These are phyloP conservation scores for Phytopythium oedochilum DNA, from an alignment of 352 stramenopile genomes.

Conservation along the genomic window DNA sequence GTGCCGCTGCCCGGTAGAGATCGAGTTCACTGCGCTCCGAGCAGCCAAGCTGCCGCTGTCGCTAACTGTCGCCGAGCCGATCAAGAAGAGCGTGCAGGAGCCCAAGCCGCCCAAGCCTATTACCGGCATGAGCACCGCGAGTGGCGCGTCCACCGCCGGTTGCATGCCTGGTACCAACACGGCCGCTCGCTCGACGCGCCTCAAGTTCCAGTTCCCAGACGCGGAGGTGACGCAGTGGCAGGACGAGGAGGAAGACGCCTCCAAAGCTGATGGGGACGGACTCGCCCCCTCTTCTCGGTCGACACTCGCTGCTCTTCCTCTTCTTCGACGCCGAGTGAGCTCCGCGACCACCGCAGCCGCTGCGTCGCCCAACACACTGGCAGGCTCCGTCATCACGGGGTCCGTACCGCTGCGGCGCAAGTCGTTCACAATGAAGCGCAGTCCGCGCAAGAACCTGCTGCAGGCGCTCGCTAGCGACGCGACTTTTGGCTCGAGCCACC, in stretches of 20 bases:
- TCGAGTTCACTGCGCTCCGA: background rate
- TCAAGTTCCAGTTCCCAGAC: constrained; percentile 67
- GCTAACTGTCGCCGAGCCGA: constrained; percentile 21
- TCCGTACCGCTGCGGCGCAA: constrained; percentile 45
- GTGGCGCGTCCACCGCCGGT: background rate
- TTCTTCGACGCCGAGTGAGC: background rate
- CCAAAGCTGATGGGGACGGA: background rate
- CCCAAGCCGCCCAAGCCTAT: constrained; percentile 32
- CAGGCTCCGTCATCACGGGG: constrained; percentile 25
- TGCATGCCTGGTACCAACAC: constrained; percentile 5
- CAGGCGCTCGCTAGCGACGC: background rate
- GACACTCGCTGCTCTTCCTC: background rate
- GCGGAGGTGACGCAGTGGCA: constrained; percentile 25
- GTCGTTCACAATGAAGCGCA: constrained; percentile 68
- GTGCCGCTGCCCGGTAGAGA: background rate
- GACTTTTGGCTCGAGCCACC: background rate
- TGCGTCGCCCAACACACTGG: constrained; percentile 8
- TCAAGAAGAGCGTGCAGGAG: constrained; percentile 36
- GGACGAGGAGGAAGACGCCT: constrained; percentile 10
- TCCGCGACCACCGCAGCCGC: constrained; percentile 1
- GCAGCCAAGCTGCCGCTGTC: constrained; percentile 15
- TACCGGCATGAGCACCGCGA: background rate
- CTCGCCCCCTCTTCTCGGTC: background rate
- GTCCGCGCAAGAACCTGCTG: constrained; percentile 29
- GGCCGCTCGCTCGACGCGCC: constrained; percentile 9